phyloP scores from a whole-genome alignment of 2,329 filamentous ascomycete species.

The Emergomyces africanus region DNA sequence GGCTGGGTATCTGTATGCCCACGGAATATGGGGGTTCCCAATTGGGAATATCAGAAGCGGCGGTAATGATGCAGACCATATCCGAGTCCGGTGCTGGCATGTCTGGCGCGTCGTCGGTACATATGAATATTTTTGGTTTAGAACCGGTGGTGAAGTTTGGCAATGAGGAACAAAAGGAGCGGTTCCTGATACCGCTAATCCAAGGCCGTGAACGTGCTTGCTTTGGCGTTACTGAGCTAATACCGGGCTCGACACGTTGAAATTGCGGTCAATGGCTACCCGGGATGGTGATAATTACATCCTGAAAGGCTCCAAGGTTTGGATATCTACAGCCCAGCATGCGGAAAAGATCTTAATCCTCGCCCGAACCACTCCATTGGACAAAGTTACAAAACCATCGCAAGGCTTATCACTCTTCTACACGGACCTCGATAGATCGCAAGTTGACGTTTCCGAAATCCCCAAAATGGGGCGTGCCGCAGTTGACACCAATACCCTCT shows the following conservation, averaged over 20 bases:
- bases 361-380: slow-evolving; percentile 28
- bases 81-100: slow-evolving; percentile 34
- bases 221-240: slow-evolving; percentile 85
- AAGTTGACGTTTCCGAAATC: slow-evolving; percentile 32
- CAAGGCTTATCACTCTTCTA: slow-evolving; percentile 36
- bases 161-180: slow-evolving; percentile 70
- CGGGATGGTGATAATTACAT: slow-evolving; percentile 53
- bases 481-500: slow-evolving; percentile 33
- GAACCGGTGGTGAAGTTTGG: slow-evolving; percentile 52
- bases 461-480: slow-evolving; percentile 35
- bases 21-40: slow-evolving; percentile 30
- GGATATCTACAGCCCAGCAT: slow-evolving; percentile 50
- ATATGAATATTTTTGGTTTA: slow-evolving; percentile 38
- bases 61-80: slow-evolving; percentile 38
- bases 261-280: slow-evolving; percentile 61
- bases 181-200: slow-evolving; percentile 65
- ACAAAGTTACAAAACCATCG: slow-evolving; percentile 30
- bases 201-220: slow-evolving; percentile 71
- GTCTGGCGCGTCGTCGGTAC: slow-evolving; percentile 30
- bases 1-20: slow-evolving; percentile 36
- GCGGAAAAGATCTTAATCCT: slow-evolving; percentile 34
- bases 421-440: slow-evolving; percentile 27
- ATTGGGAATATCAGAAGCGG: slow-evolving; percentile 32
- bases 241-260: slow-evolving; percentile 76
- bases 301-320: slow-evolving; percentile 74